phyloP scores from a whole-genome alignment of 2,329 filamentous ascomycete genomes.

The Penicillium brevicompactum region DNA sequence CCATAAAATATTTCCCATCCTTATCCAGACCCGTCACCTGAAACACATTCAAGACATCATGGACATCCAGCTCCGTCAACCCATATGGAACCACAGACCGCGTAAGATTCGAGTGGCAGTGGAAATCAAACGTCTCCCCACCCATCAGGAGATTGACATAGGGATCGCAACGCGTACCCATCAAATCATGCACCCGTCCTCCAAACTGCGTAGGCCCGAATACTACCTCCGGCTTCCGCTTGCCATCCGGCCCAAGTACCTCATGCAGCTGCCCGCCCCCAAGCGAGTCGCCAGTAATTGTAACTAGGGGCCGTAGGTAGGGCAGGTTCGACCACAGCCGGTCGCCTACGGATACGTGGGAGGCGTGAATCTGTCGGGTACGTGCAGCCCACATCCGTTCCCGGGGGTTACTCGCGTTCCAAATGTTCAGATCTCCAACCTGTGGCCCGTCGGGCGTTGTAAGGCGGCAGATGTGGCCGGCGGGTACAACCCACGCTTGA shows the following conservation, averaged over 20 bases:
- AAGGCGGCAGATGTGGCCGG: conserved; percentile 70
- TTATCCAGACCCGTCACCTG: conserved; percentile 78
- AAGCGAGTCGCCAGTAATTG: conserved; percentile 70
- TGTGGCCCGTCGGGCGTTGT: conserved; percentile 77
- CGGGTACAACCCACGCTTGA: conserved; percentile 69
- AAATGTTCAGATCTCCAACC: conserved; percentile 82
- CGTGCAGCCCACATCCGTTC: conserved; percentile 82
- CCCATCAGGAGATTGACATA: conserved; percentile 77
- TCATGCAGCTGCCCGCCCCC: conserved; percentile 40
- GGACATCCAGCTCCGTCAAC: conserved; percentile 71
- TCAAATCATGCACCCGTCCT: conserved; percentile 72
- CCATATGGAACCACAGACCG: conserved; percentile 71
- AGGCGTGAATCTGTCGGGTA: conserved; percentile 75
- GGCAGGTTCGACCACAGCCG: conserved; percentile 77
- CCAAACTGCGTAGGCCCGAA: conserved; percentile 56
- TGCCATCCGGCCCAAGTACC: conserved; percentile 39
- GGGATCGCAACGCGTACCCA: conserved; percentile 82
- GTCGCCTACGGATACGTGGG: conserved; percentile 72
- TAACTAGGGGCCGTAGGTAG: conserved; percentile 73
- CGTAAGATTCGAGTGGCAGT: conserved; percentile 81
- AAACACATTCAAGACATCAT: conserved; percentile 85
- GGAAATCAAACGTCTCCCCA: conserved; percentile 73
- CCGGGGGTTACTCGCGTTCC: conserved; percentile 73
- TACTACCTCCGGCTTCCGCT: conserved; percentile 40
- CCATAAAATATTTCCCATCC: conserved; percentile 75